Evolutionary conservation across 495 filamentous ascomycete species (phyloP), one percentile per base, ranked within the genome.

Genomic region (Aspergillus nanangensis): DNA sequence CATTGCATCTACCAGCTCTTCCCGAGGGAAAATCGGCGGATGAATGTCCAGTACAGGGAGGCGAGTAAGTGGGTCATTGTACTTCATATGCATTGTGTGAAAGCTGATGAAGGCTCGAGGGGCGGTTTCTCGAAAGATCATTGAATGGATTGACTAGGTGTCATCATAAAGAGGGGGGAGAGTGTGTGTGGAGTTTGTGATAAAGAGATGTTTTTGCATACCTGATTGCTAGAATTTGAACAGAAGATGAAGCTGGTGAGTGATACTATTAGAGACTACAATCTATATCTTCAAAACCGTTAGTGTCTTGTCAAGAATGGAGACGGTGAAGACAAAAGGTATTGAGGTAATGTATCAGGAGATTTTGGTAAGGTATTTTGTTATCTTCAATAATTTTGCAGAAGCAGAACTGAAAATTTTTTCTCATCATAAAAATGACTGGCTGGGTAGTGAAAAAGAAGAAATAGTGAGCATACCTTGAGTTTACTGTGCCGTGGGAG

Each of bases 71-170:
- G 82, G 77, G 80, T 82, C 79, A 74, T 41, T 47, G 47, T 31
- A 55, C 48, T 48, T 48, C 48, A 53, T 31, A 34, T 53, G 52
- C 44, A 40, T 44, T 49, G 45, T 37, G 44, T 56, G 50, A 48
- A 39, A 48, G 45, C 45, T 37, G 43, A 51, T 58, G 53, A 53
- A 41, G 48, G 61, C 57, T 50, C 63, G 61, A 67, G 56, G 58
- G 68, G 66, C 57, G 67, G 66, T 70, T 52, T 88, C 78, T 84
- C 86, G 52, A 70, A 79, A 77, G 51, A 76, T 96, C 88, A 80
- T 94, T 85, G 92, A 97, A 97, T 97, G 92, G 92, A 97, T 97
- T 87, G 83, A 89, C 91, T 91, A 74, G 70, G 79, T 86, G 81
- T 95, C 90, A 96, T 97, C 92, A 86, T 86, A 66, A 73, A 65